Evolutionary conservation across 2,329 filamentous ascomycete genomes (phyloP).

Genomic region (Colletotrichum cereale): DNA sequence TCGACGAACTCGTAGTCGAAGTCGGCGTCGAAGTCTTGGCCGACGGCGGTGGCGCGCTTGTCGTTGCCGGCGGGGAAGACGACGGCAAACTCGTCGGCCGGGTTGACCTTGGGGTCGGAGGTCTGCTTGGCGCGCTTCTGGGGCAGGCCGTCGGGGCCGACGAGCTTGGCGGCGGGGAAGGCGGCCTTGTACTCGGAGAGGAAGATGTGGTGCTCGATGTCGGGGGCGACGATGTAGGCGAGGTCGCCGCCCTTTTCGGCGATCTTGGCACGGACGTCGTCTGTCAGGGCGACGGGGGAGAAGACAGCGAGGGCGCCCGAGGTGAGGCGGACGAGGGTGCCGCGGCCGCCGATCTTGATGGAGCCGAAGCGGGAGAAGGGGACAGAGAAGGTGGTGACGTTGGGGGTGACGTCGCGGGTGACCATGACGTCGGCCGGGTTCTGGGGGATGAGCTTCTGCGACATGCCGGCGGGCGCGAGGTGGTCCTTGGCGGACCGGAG

Average conservation of each 20-base stretch:
- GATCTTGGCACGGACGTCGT: slow-evolving; percentile 75
- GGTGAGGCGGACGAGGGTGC: slow-evolving; percentile 78
- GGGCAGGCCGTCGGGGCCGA: slow-evolving; percentile 85
- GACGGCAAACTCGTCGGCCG: slow-evolving; percentile 68
- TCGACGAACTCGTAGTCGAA: slow-evolving; percentile 90
- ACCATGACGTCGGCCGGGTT: slow-evolving; percentile 90
- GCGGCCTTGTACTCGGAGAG: slow-evolving; percentile 85
- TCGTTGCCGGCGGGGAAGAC: slow-evolving; percentile 72
- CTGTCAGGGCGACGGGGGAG: slow-evolving; percentile 89
- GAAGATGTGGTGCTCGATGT: slow-evolving; percentile 96
- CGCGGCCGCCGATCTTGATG: slow-evolving; percentile 87
- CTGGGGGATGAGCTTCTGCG: slow-evolving; percentile 72
- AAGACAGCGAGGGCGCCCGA: slow-evolving; percentile 87
- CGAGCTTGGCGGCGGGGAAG: slow-evolving; percentile 82
- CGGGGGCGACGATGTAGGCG: slow-evolving; percentile 87
- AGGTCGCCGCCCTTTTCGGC: slow-evolving; percentile 76
- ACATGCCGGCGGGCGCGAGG: slow-evolving; percentile 59
- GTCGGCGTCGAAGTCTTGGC: slow-evolving; percentile 84
- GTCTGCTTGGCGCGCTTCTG: slow-evolving; percentile 80
- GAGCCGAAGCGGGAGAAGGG: slow-evolving; percentile 87
- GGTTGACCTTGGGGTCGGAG: slow-evolving; percentile 61
- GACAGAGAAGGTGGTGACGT: slow-evolving; percentile 81
- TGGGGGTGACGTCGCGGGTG: slow-evolving; percentile 85
- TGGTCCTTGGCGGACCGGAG: slow-evolving; percentile 14
- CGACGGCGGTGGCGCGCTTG: slow-evolving; percentile 66